Conservation (phyloP, 805 yeast genomes). For the Sugiyamaella qingdaonensis region DNA sequence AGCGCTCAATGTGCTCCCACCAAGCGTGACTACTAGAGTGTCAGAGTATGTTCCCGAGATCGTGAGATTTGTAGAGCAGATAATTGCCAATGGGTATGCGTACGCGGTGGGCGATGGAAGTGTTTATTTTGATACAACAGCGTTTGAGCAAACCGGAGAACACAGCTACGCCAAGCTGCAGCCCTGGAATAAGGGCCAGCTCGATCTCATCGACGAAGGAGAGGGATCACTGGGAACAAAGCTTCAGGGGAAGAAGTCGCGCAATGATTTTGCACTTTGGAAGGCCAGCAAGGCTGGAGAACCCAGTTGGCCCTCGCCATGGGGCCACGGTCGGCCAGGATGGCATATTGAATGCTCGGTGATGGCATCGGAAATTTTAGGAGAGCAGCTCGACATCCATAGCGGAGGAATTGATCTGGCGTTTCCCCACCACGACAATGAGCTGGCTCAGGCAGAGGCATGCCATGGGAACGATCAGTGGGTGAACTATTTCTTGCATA, state of each 20-base stretch:
- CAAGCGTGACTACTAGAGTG: constrained; percentile 86
- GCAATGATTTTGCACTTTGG: constrained; percentile 95
- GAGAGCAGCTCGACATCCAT: constrained; percentile 84
- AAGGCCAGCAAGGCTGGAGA: constrained; percentile 95
- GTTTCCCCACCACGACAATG: constrained; percentile 98
- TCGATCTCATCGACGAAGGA: constrained; percentile 84
- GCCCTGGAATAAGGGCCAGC: constrained; percentile 95
- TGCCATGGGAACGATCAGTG: constrained; percentile 85
- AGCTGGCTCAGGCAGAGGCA: constrained; percentile 95
- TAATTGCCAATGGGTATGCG: constrained; percentile 78
- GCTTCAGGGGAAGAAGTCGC: constrained; percentile 58
- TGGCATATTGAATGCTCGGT: constrained; percentile 99
- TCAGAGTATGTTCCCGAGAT: constrained; percentile 95
- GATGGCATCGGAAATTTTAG: constrained; percentile 90
- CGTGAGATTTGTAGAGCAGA: constrained; percentile 67
- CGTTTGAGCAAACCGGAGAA: constrained; percentile 63
- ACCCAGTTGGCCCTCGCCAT: constrained; percentile 91
- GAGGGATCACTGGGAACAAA: constrained; percentile 74
- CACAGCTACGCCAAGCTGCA: constrained; percentile 94
- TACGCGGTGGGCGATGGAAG: constrained; percentile 82
- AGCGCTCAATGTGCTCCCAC: constrained; percentile 74
- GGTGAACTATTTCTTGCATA: constrained; percentile 95
- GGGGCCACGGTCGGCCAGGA: constrained; percentile 98
- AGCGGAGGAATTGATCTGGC: constrained; percentile 97
- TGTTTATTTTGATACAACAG: constrained; percentile 89